These are phyloP conservation scores for Xerocomus brunneocitrinus DNA, from an alignment of 768 basidiomycete species.

Conservation along the genomic window DNA sequence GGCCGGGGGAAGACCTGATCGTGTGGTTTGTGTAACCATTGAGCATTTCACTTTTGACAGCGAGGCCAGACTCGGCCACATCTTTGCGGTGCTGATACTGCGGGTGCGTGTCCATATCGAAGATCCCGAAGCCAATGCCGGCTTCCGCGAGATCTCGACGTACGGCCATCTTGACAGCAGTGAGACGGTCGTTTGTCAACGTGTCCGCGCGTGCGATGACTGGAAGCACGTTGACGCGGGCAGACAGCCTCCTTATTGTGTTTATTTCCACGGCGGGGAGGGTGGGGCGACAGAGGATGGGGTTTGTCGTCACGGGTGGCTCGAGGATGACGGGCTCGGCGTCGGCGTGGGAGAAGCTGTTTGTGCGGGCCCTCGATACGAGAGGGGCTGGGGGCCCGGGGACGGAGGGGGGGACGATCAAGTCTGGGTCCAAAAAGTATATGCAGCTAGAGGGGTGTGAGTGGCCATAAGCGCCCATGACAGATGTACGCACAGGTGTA, in stretches of 20 bases:
- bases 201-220: constrained; percentile 80
- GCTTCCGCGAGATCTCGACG: constrained; percentile 77
- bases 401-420: constrained; percentile 67
- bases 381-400: constrained; percentile 63
- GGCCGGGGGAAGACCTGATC: constrained; percentile 48
- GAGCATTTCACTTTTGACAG: constrained; percentile 46
- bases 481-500: constrained; percentile 62
- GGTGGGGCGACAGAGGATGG: constrained; percentile 60
- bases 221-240: constrained; percentile 83
- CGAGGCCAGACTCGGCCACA: constrained; percentile 37
- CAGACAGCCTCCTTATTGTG: constrained; percentile 74
- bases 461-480: constrained; percentile 29
- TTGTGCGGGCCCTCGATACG: constrained; percentile 62
- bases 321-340: constrained; percentile 76
- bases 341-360: constrained; percentile 68
- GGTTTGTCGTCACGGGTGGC: constrained; percentile 71
- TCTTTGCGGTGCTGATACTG: constrained; percentile 42
- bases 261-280: constrained; percentile 68
- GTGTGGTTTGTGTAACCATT: constrained; percentile 49
- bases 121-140: constrained; percentile 86
- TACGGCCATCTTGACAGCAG: constrained; percentile 74
- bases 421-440: constrained; percentile 83
- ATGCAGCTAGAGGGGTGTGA: constrained; percentile 55
- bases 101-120: constrained; percentile 66
- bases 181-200: constrained; percentile 76